Evolutionary conservation across 768 basidiomycete genomes (phyloP), one percentile per base, ranked within the genome.

Genomic region (Amanita subjunquillea): DNA sequence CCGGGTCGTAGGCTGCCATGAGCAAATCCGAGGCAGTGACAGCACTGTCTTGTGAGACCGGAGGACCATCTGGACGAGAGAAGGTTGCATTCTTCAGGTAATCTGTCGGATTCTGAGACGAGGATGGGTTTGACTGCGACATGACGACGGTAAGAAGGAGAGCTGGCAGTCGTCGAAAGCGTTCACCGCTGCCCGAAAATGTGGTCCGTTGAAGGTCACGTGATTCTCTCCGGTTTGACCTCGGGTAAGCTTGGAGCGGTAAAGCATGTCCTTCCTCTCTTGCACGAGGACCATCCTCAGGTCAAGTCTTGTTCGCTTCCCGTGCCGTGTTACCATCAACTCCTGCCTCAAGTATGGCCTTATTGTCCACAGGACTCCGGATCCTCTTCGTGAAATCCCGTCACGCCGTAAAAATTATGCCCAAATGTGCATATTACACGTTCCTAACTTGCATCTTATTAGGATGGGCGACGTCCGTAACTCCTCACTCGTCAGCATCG

Each of bases 1-100:
- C 79, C 50, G 94, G 90, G 73, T 97, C 93, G 71, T 91, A 94
- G 9, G 86, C 79, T 58, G 83, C 83, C 70, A 82, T 75, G 59
- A 97, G 85, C 59, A 97, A 73, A 74, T 94, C 91, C 53, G 83
- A 80, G 43, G 94, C 91, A 49, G 89, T 89, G 54, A 87, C 80
- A 50, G 81, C 76, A 65, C 74, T 72, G 53, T 79, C 80, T 53
- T 72, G 68, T 40, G 73, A 60, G 47, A 70, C 55, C 22, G 74
- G 17, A 15, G 60, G 59, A 40, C 69, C 62, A 20, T 70, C 69
- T 45, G 74, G 58, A 43, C 70, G 67, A 46, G 78, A 72, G 57
- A 80, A 77, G 34, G 69, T 70, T 9, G 79, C 75, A 54, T 69
- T 66, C 50, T 73, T 71, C 48, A 82, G 60, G 57, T 72, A 71